These are phyloP conservation scores for Kalmusia sp. DNA, from an alignment of 2,329 filamentous ascomycete species.

Conservation along the genomic window DNA sequence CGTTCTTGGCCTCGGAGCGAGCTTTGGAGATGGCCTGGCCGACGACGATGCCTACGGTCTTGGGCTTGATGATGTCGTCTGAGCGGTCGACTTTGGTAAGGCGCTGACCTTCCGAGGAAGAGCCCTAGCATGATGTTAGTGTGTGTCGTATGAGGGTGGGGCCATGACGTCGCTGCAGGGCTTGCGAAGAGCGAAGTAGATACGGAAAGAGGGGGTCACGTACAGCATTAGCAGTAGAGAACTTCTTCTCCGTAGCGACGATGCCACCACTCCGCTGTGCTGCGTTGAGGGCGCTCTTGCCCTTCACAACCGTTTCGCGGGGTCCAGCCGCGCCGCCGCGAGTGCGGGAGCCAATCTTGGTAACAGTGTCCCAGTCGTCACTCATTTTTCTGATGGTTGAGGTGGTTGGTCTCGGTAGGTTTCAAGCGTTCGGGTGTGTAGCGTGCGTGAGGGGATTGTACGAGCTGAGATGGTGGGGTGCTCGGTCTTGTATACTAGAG, in stretches of 20 bases:
- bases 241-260: slow-evolving; percentile 93
- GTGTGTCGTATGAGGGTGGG: slow-evolving; percentile 4
- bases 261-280: slow-evolving; percentile 81
- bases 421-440: slow-evolving; percentile 10
- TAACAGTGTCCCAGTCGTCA: slow-evolving; percentile 85
- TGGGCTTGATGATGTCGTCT: slow-evolving; percentile 97
- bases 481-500: slow-evolving; percentile 10
- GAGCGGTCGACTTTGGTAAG: slow-evolving; percentile 97
- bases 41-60: slow-evolving; percentile 79
- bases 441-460: slow-evolving; percentile 21
- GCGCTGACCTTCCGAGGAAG: slow-evolving; percentile 81
- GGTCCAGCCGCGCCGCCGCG: slow-evolving; percentile 69
- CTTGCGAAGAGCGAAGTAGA: slow-evolving; percentile 1
- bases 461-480: slow-evolving; percentile 5
- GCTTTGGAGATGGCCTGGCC: slow-evolving; percentile 82
- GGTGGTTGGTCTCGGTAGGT: slow-evolving; percentile 12
- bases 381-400: slow-evolving; percentile 58
- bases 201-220: slow-evolving; percentile 38
- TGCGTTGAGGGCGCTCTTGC: slow-evolving; percentile 85
- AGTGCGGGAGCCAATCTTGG: slow-evolving; percentile 91
- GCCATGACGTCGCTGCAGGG: slow-evolving; percentile 1
- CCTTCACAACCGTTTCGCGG: slow-evolving; percentile 88
- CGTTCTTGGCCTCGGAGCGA: slow-evolving; percentile 82
- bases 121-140: slow-evolving; percentile 32
- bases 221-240: slow-evolving; percentile 78